Base-by-base conservation (phyloP, 495 filamentous ascomycete species). In the Jackrogersella minutella region DNA sequence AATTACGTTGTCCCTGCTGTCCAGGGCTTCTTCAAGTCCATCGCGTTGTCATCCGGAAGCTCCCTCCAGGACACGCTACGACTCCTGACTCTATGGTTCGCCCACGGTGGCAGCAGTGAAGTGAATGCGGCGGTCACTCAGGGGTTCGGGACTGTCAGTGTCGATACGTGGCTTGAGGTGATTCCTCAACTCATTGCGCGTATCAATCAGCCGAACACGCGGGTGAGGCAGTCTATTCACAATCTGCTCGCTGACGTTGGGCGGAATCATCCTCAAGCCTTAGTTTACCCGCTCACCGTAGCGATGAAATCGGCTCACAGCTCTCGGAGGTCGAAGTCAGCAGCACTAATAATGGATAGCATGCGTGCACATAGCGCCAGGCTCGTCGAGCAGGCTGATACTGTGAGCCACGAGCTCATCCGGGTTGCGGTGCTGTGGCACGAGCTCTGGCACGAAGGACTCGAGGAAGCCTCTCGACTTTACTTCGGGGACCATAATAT, bases 251-350 rank as follows among this genome's bases (percentile, higher is more conserved):
- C 88, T 7, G 95, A 98, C 76, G 90, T 99, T 52, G 96, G 95
- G 40, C 89, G 93, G 62, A 88, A 91, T 9, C 95, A 99, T 74
- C 95, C 95, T 10, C 95, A 99, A 70, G 93, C 95, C n/a, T 76
- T 99, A 19, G 96, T 99, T n/a, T 99, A 97, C 73, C 93, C 95
- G n/a, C 84, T 99, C 66, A 98, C 96, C 0, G 96, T 99, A 7
- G 93, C 96, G 11, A 96, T 97, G 87, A 99, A 99, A 75, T 97
- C 95, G 2, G 76, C 78, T 37, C 80, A 85, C 36, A 90, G 92
- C 69, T 85, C 88, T 37, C 85, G 91, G 41, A 87, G 95, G 34
- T 91, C 91, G 22, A 88, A 90, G 68, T 93, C 93, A 30, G 95
- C 96, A 10, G 86, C 83, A 14, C 86, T 91, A 56, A 96, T 99